Percentiles rank a stretch among this genome's conserved stretches.
Conservation (phyloP, 2,329 filamentous ascomycete genomes). For the Neonectria hederae region DNA sequence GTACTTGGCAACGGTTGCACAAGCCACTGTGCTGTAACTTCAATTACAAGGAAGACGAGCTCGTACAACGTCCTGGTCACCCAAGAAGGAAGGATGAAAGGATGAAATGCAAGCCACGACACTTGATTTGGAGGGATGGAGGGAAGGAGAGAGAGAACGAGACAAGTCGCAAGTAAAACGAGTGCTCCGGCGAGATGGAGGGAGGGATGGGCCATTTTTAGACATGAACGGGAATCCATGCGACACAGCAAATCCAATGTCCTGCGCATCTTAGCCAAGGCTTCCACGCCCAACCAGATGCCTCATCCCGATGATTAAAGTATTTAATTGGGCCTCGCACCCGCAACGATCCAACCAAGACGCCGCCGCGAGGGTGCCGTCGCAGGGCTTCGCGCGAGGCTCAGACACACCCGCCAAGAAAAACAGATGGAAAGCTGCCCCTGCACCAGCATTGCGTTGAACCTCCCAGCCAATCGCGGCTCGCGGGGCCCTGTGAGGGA, state of each 20-base stretch:
- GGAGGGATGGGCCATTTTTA: slow-evolving; percentile 23
- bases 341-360: neutral
- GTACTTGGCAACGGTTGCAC: neutral
- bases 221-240: neutral
- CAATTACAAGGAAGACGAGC: neutral
- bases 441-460: too few species aligned
- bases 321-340: neutral
- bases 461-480: neutral
- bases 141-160: slow-evolving; percentile 1
- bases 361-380: neutral
- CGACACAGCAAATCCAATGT: neutral
- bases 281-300: neutral
- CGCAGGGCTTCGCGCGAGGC: neutral
- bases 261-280: neutral
- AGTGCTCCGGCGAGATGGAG: neutral
- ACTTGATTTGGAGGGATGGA: neutral
- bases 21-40: too few species aligned
- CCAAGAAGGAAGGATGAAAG: neutral
- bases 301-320: neutral
- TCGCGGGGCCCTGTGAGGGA: neutral
- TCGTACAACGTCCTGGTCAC: neutral
- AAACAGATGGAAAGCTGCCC: too few species aligned
- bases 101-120: neutral
- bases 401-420: neutral
- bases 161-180: neutral